A percentile compares a stretch with the other conserved stretches of the same genome.
These are phyloP conservation scores for Gossypium thurberi DNA, from an alignment of 345 rosid genomes.

Conservation along the genomic window DNA sequence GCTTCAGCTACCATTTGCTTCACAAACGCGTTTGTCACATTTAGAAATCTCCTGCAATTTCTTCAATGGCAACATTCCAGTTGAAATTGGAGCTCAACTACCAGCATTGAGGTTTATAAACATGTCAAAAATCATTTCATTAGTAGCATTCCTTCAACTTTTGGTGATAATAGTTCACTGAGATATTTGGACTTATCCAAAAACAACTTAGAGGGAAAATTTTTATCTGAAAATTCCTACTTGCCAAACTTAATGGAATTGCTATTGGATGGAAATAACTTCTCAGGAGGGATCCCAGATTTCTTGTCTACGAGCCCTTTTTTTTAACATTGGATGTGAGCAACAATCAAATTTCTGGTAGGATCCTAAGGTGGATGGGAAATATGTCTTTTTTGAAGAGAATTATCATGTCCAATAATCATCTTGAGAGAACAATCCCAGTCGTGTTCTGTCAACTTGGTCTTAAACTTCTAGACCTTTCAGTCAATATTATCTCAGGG, in stretches of 20 bases:
- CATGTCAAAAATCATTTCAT: conserved; percentile 11
- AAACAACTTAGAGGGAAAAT: background rate
- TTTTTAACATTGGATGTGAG: conserved; percentile 6
- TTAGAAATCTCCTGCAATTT: background rate
- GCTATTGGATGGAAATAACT: background rate
- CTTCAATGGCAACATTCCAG: conserved; percentile 8
- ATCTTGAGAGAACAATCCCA: conserved; percentile 12
- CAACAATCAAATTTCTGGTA: conserved; percentile 13
- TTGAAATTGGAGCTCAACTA: background rate
- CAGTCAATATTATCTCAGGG: background rate
- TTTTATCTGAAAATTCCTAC: background rate
- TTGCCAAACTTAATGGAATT: background rate
- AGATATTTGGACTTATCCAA: background rate
- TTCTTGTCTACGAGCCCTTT: background rate
- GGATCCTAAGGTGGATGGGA: conserved; percentile 17
- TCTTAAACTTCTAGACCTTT: conserved; percentile 9
- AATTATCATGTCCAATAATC: background rate
- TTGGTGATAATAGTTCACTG: background rate
- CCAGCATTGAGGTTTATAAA: background rate
- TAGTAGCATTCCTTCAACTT: conserved; percentile 18
- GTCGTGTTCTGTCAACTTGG: conserved; percentile 1
- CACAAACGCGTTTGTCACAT: background rate
- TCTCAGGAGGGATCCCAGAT: background rate
- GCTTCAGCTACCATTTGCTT: background rate
- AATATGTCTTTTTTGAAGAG: background rate